Evolutionary conservation across 2,329 filamentous ascomycete species (phyloP).

Genomic region (Pyrenochaeta sp.): DNA sequence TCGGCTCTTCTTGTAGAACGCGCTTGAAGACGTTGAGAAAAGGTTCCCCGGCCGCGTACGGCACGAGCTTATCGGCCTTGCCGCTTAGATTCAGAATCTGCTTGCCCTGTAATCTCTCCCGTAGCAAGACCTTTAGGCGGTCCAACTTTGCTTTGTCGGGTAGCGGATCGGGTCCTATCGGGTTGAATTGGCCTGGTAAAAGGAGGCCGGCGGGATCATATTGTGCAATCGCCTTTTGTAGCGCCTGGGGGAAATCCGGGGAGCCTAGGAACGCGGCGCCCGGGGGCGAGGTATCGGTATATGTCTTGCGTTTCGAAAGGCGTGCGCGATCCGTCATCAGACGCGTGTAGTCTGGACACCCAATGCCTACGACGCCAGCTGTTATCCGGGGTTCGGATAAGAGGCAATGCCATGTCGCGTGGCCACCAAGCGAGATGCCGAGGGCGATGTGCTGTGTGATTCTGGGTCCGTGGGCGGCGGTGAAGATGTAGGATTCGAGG

Average conservation of each 20-base stretch:
- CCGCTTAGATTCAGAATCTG: slow-evolving; percentile 54
- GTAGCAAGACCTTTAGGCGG: slow-evolving; percentile 31
- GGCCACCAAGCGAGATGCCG: slow-evolving; percentile 86
- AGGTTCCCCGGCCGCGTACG: slow-evolving; percentile 67
- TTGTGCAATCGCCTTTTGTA: slow-evolving; percentile 69
- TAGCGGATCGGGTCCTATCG: slow-evolving; percentile 33
- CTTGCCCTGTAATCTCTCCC: slow-evolving; percentile 59
- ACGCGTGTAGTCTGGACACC: slow-evolving; percentile 86
- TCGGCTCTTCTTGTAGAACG: slow-evolving; percentile 61
- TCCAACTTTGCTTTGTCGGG: slow-evolving; percentile 46
- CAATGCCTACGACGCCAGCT: slow-evolving; percentile 82
- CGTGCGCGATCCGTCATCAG: slow-evolving; percentile 82
- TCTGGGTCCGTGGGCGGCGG: slow-evolving; percentile 50
- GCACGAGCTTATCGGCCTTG: slow-evolving; percentile 78
- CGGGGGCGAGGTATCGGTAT: slow-evolving; percentile 62
- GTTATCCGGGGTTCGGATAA: slow-evolving; percentile 80
- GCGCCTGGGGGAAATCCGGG: slow-evolving; percentile 74
- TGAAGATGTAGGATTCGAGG: slow-evolving; percentile 77
- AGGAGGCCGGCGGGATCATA: slow-evolving; percentile 81
- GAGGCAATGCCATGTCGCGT: slow-evolving; percentile 84
- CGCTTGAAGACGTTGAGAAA: slow-evolving; percentile 70
- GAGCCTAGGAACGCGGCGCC: slow-evolving; percentile 77
- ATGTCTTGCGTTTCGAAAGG: slow-evolving; percentile 71
- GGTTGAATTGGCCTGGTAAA: slow-evolving; percentile 55
- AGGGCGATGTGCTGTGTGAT: slow-evolving; percentile 74